Percentiles rank a stretch among this genome's conserved stretches.
phyloP scores from a whole-genome alignment of 441 rosid species.

The Erodium texanum region DNA sequence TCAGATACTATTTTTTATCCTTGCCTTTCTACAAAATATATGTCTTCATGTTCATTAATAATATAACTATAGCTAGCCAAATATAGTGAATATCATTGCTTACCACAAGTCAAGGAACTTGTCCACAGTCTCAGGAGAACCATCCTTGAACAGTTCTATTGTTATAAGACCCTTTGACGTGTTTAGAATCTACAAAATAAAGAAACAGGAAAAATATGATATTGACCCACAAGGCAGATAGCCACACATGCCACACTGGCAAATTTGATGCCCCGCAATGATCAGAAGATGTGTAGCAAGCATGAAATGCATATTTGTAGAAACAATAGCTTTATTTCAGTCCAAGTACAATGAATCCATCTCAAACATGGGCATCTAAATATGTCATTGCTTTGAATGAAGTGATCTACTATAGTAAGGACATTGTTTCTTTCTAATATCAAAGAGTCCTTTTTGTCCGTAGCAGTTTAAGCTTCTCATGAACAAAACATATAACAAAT shows the following conservation, averaged over 20 bases:
- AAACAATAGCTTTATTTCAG: neutral
- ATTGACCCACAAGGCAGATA: neutral
- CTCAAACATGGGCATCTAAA: conserved; percentile 3
- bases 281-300: neutral
- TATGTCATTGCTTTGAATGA: neutral
- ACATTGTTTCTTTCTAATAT: neutral
- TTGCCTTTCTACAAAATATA: neutral
- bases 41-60: neutral
- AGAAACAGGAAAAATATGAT: conserved; percentile 7
- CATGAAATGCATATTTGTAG: neutral
- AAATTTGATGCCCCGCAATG: neutral
- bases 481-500: neutral
- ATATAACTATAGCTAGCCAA: neutral
- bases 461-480: neutral
- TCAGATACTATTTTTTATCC: neutral
- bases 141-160: conserved; percentile 62
- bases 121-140: conserved; percentile 67
- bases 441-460: no score
- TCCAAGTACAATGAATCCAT: neutral
- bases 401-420: neutral
- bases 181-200: conserved; percentile 44
- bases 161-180: conserved; percentile 62
- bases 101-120: conserved; percentile 64
- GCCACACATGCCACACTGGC: neutral
- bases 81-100: conserved; percentile 14